Percentiles rank a stretch among this genome's conserved stretches.
Evolutionary conservation across 768 basidiomycete genomes (phyloP).

Genomic region (Boletus barrowsii): DNA sequence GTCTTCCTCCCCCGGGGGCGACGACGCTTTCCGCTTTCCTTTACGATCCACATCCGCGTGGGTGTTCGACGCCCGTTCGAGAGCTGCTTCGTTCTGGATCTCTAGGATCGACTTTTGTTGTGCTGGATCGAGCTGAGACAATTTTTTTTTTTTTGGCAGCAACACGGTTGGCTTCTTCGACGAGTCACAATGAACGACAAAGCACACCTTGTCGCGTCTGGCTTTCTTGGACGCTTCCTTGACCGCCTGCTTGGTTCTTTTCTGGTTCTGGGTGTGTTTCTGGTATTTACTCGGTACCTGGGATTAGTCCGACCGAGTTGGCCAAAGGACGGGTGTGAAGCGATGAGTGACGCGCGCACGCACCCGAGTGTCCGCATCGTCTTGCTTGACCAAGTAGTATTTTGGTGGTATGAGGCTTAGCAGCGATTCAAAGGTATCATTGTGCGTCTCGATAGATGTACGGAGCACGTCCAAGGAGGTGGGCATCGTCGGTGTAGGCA

Average conservation of each 20-base stretch:
- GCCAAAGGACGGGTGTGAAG: background rate
- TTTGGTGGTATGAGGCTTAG: slow-evolving; percentile 85
- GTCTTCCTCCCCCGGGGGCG: slow-evolving; percentile 23
- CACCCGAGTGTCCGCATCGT: slow-evolving; percentile 10
- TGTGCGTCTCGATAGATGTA: slow-evolving; percentile 76
- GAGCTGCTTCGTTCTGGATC: slow-evolving; percentile 56
- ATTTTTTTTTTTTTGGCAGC: too few species aligned
- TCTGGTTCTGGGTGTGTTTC: slow-evolving; percentile 85
- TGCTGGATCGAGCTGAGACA: slow-evolving; percentile 93
- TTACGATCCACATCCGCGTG: slow-evolving; percentile 25
- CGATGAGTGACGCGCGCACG: background rate
- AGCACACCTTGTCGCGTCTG: slow-evolving; percentile 73
- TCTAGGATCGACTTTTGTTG: slow-evolving; percentile 81
- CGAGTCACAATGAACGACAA: too few species aligned
- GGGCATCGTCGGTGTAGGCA: slow-evolving; percentile 37
- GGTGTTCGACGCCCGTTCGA: slow-evolving; percentile 29
- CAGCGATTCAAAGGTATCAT: slow-evolving; percentile 79
- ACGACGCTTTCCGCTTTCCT: slow-evolving; percentile 48
- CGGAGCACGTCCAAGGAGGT: slow-evolving; percentile 49
- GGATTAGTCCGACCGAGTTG: background rate
- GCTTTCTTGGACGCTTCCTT: slow-evolving; percentile 89
- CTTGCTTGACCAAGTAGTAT: slow-evolving; percentile 60
- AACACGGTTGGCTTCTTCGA: too few species aligned
- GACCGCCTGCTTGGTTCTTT: slow-evolving; percentile 79
- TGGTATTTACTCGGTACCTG: slow-evolving; percentile 64